Base-by-base conservation (phyloP, 768 basidiomycete genomes). In the Pleurotus salmoneostramineus region DNA sequence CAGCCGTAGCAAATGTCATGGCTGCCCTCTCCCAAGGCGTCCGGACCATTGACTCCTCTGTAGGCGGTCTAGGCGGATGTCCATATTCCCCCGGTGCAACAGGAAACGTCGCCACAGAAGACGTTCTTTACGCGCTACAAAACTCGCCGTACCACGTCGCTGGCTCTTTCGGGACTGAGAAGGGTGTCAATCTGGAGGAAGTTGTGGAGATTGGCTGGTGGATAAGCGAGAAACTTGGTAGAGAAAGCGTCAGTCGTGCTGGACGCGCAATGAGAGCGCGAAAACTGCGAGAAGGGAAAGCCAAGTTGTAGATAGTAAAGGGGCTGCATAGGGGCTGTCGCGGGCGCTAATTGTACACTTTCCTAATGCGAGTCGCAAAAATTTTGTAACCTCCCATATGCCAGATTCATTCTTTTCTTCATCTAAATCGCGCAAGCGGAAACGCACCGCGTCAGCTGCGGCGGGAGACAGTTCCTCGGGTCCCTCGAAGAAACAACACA, bases 51-150 rank as follows among this genome's bases (percentile, higher is more conserved):
- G 95, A 91, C 66, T 78, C 90, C 1, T 87, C 89, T 0, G 84
- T 97, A 14, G 93, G 88, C 14, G 95, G 95, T 0, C 84, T 98
- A 1, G 95, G 96, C 3, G 94, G 95, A 14, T 98, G 96, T 66
- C 95, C 95, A 2, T 98, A 93, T 71, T 94, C 95, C 1, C 96
- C 95, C 2, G 95, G 95, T 4, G 95, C 95, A 11, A 95, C 93
- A 0, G 95, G 96, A 12, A 97, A 97, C 63, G 91, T 97, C 14
- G 88, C 93, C 0, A 98, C 96, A 0, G 95, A 98, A 64, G 91
- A 96, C 63, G 83, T 96, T 0, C 77, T 96, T 6, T 94, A 97
- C 61, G 89, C 91, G 0, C 79, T 98, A 6, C 81, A 78, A 63
- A 85, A 73, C 51, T 87, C 85, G 7, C 77, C 73, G 47, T 85